Base-by-base conservation (phyloP, 805 yeast genomes). In the Myxozyma sirexii region DNA sequence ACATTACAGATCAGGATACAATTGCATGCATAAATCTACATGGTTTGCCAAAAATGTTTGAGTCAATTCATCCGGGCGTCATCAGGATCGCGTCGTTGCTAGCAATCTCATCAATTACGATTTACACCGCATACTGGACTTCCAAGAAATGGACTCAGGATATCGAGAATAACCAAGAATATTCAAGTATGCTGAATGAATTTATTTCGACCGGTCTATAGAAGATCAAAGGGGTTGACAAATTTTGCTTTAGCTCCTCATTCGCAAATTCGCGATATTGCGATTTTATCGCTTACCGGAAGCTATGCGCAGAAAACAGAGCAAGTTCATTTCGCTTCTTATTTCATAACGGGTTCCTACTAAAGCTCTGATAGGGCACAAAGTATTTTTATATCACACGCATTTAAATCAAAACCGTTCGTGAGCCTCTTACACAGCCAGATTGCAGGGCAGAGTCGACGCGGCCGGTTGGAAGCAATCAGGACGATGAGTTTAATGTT, bases 401-500 rank as follows among this genome's bases (percentile, higher is more conserved):
- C 54, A 8, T 24, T 50, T 6, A 29, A 27, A 13, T 38, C 46
- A n/a, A 10, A 24, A 17, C 7, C 31, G 4, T 50, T 50, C 42
- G 31, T 47, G 43, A 10, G 15, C 23, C 13, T 19, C n/a, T 26
- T 55, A n/a, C 23, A 17, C 4, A 17, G 23, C 17, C 52, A 24
- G 17, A 19, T 55, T 13, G 23, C 24, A 12, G 15, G 54, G 19
- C 48, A 21, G 19, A 27, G 38, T 15, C 47, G 58, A 3, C n/a
- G 17, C 17, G 15, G 21, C 2, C 47, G 58, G 24, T 26, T 55
- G 17, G 41, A 29, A 31, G 53, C 53, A 26, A 21, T 48, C 13
- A 37, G 48, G n/a, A 33, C 45, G 15, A 21, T 55, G 26, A 19
- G 35, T 7, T 31, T 55, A 24, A 21, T 55, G 5, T 31, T 55